Evolutionary conservation across 2,329 filamentous ascomycete species (phyloP).

Genomic region (Ascomycota sp.): DNA sequence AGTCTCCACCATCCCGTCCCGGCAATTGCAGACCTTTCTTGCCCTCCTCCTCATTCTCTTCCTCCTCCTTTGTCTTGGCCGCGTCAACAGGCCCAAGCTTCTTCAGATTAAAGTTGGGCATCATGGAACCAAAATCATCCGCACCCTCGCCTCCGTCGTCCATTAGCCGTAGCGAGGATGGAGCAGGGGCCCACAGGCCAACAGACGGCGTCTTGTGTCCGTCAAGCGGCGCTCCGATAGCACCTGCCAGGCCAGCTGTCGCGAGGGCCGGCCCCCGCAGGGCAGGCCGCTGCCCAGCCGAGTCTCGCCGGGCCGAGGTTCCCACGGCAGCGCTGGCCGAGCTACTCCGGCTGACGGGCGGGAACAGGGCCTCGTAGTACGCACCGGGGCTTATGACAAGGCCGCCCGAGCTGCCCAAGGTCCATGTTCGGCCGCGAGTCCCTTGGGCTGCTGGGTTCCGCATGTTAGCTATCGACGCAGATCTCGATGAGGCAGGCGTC

Average conservation of each 20-base stretch:
- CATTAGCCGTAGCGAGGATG: conserved; percentile 20
- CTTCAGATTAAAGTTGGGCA: conserved; percentile 28
- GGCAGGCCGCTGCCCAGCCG: conserved; percentile 8
- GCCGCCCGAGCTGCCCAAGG: conserved; percentile 5
- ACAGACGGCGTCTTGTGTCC: conserved; percentile 6
- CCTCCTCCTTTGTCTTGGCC: conserved; percentile 1
- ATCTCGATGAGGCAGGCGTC: conserved; percentile 13
- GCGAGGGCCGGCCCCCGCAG: conserved; percentile 4
- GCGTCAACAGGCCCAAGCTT: conserved; percentile 6
- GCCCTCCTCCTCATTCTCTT: not conserved
- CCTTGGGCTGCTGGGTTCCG: conserved; percentile 6
- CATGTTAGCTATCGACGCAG: conserved; percentile 12
- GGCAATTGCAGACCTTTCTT: not conserved
- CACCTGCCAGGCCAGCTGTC: conserved; percentile 2
- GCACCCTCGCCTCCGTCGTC: conserved; percentile 22
- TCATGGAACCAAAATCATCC: conserved; percentile 26
- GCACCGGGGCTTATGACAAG: conserved; percentile 14
- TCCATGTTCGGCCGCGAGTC: conserved; percentile 15
- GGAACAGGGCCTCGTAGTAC: conserved; percentile 20
- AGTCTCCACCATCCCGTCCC: too few relatives aligned
- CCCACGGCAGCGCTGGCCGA: conserved; percentile 19
- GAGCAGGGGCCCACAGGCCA: conserved; percentile 13
- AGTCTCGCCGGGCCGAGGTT: conserved; percentile 10
- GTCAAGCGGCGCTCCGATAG: conserved; percentile 3
- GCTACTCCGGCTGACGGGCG: conserved; percentile 19